Evolutionary conservation across 2,329 filamentous ascomycete species (phyloP).

Genomic region (Talaromyces sp.): DNA sequence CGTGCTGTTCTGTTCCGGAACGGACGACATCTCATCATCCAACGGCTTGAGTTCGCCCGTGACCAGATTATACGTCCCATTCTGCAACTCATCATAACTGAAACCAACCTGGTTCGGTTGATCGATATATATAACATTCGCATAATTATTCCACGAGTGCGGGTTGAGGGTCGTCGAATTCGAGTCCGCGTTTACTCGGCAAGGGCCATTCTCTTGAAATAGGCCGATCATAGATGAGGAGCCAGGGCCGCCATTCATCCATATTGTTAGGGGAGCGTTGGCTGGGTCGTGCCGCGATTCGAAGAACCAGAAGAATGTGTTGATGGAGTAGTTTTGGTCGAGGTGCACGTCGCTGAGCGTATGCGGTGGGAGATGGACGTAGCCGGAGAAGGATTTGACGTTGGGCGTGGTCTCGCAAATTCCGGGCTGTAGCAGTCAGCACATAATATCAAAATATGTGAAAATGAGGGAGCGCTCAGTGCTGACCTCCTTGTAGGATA

Average conservation of each 20-base stretch:
- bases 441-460: background rate
- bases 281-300: constrained; percentile 48
- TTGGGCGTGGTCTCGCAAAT: constrained; percentile 57
- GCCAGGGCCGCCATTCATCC: constrained; percentile 49
- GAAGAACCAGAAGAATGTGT: constrained; percentile 66
- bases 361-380: constrained; percentile 54
- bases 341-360: constrained; percentile 38
- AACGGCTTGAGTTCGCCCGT: constrained; percentile 8
- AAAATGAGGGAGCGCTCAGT: background rate
- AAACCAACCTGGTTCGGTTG: constrained; percentile 61
- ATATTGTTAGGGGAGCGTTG: constrained; percentile 43
- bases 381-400: constrained; percentile 58
- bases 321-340: constrained; percentile 55
- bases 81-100: constrained; percentile 49
- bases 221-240: constrained; percentile 42
- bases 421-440: constrained; percentile 29
- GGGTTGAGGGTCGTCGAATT: constrained; percentile 47
- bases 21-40: constrained; percentile 20
- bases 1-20: constrained; percentile 50
- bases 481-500: constrained; percentile 46
- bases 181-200: constrained; percentile 40
- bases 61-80: constrained; percentile 31
- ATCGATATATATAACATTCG: constrained; percentile 67
- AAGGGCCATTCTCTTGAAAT: constrained; percentile 45
- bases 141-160: constrained; percentile 58